Evolutionary conservation across 768 basidiomycete species (phyloP), one percentile per base, ranked within the genome.

Genomic region (Sistotremastrum niveocremeum): DNA sequence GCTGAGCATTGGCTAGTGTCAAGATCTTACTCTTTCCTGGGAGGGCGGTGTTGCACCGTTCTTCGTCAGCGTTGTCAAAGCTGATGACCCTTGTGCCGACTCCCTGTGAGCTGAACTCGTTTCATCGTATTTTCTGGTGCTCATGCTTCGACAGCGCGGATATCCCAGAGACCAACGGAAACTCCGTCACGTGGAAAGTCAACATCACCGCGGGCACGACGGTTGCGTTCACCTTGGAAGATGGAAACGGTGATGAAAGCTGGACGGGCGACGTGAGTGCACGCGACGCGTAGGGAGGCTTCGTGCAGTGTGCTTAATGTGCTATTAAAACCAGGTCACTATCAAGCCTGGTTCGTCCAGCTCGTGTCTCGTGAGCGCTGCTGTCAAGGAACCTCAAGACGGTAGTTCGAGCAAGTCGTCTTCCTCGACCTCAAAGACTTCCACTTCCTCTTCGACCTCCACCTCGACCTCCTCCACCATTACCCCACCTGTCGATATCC

Each of bases 261-360:
- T 88, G 84, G 84, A 77, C 74, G 52, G 67, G 64, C 34, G 54
- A 52, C 7, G 84, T 84, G 49, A 56, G 76, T 68, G 36, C 28
- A 30, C n/a, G 4, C 39, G 20, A 28, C 20, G 20, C 20, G 20
- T 20, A 20, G 20, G 20, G 20, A 20, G 20, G 20, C 20, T 20
- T 20, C 20, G 20, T 20, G 20, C 20, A 20, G 20, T 20, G 20
- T 20, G 20, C 20, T 20, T 20, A 20, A 20, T 20, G 20, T 20
- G 20, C 20, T 20, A 2, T 20, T 20, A 20, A 20, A 20, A 20
- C 20, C 20, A 20, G 20, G 20, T 20, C 20, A 20, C 20, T 20
- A 20, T 20, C 20, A 20, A 20, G 20, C 20, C 20, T 20, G 20
- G 20, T 20, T 20, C 20, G 20, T 20, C 20, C 20, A 20, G 20